These are phyloP conservation scores for Euphrasia confusa DNA, from an alignment of 257 asterid genomes.

Conservation along the genomic window DNA sequence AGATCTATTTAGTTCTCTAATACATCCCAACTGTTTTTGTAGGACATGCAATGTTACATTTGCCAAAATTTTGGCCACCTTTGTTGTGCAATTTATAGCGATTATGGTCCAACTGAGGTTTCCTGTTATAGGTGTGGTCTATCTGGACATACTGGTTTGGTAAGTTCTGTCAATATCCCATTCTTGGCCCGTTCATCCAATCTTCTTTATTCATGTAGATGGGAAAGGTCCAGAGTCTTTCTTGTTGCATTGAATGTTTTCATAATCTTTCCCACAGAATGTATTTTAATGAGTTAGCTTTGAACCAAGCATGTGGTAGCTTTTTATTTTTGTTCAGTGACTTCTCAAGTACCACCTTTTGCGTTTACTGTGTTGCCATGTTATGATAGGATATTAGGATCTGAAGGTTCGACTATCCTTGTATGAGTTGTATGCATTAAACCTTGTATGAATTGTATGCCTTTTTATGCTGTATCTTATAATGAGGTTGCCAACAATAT, in stretches of 20 bases:
- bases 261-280: not conserved
- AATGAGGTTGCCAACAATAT: not conserved
- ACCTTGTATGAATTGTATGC: not conserved
- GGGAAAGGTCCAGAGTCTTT: conserved; percentile 2
- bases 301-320: not conserved
- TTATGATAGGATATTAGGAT: not conserved
- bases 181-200: not conserved
- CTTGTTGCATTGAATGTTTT: not conserved
- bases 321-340: not conserved
- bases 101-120: conserved; percentile 47
- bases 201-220: conserved; percentile 12
- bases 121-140: conserved; percentile 92
- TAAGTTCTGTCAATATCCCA: conserved; percentile 36
- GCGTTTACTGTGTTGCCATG: not conserved
- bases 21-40: conserved; percentile 20
- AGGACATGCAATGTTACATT: conserved; percentile 78
- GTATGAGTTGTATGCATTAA: not conserved
- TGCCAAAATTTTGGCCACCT: conserved; percentile 81
- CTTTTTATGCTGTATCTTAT: not conserved
- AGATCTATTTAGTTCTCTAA: conserved; percentile 4
- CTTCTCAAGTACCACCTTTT: not conserved
- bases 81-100: conserved; percentile 57
- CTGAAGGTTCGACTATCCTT: not conserved
- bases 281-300: not conserved
- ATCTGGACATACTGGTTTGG: conserved; percentile 90